phyloP scores from a whole-genome alignment of 371 early-diverging fungal species.

The Sporodiniella umbellata region DNA sequence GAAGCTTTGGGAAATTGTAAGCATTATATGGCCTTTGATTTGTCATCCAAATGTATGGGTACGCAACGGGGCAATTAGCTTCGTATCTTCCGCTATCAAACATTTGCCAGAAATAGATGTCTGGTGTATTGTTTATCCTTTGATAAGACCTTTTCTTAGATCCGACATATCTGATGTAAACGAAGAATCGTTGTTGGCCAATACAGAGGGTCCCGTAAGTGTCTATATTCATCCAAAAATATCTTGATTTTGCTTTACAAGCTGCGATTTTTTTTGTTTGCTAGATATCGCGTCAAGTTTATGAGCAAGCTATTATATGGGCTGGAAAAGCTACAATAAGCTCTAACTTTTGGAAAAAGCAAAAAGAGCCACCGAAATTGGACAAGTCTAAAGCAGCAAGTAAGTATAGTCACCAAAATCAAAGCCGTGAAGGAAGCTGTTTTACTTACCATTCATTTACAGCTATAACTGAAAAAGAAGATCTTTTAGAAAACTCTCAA shows the following conservation, averaged over 20 bases:
- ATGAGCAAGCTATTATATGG: constrained; percentile 61
- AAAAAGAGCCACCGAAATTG: constrained; percentile 24
- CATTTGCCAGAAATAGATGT: constrained; percentile 70
- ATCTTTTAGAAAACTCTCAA: constrained; percentile 32
- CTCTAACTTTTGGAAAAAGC: constrained; percentile 56
- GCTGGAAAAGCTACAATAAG: constrained; percentile 50
- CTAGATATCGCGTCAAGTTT: constrained; percentile 52
- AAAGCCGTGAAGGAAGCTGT: no score
- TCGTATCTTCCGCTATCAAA: constrained; percentile 66
- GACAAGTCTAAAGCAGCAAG: not conserved
- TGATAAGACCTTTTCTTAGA: constrained; percentile 67
- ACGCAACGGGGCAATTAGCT: constrained; percentile 74
- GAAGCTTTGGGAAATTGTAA: constrained; percentile 71
- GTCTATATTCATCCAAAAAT: no score
- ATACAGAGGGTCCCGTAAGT: constrained; percentile 67
- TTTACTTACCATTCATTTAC: not conserved
- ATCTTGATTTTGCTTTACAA: no score
- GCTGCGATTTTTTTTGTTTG: not conserved
- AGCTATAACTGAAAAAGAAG: constrained; percentile 5
- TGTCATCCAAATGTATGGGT: constrained; percentile 88
- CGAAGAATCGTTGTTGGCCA: constrained; percentile 57
- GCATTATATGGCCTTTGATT: constrained; percentile 66
- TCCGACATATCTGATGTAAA: constrained; percentile 67
- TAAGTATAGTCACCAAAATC: no score
- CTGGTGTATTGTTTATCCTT: constrained; percentile 78